phyloP scores from a whole-genome alignment of 2,329 filamentous ascomycete genomes.

The Phaeosphaeriaceae sp. region DNA sequence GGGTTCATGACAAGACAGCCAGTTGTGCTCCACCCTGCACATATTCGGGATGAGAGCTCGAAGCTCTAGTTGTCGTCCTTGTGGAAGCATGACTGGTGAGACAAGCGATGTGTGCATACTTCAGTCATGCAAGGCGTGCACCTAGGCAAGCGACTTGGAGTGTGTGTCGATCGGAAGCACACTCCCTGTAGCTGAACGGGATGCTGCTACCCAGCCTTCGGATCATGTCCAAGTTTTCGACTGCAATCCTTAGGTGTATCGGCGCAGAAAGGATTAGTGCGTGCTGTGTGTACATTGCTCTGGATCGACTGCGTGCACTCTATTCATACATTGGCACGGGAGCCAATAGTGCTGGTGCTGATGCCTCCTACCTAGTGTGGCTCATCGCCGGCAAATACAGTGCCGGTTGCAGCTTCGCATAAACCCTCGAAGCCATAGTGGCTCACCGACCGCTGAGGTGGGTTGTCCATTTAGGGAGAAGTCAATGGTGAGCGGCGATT shows the following conservation, averaged over 20 bases:
- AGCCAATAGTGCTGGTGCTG: neutral
- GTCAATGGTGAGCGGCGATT: slow-evolving; percentile 21
- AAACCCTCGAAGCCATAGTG: slow-evolving; percentile 10
- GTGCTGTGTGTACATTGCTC: neutral
- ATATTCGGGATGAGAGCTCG: slow-evolving; percentile 2
- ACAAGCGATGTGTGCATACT: slow-evolving; percentile 12
- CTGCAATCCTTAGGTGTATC: neutral
- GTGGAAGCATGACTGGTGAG: slow-evolving; percentile 9
- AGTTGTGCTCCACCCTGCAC: neutral
- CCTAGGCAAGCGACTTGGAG: slow-evolving; percentile 15
- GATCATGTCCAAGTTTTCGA: slow-evolving; percentile 8
- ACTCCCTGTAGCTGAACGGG: neutral
- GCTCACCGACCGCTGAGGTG: slow-evolving; percentile 16
- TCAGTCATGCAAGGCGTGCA: slow-evolving; percentile 12
- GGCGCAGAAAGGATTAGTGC: neutral
- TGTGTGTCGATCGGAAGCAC: slow-evolving; percentile 5
- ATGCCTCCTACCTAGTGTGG: slow-evolving; percentile 2
- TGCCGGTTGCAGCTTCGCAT: slow-evolving; percentile 9
- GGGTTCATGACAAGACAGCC: neutral
- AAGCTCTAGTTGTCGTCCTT: neutral
- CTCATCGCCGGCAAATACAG: neutral
- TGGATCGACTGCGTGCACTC: neutral
- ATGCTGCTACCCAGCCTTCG: slow-evolving; percentile 7
- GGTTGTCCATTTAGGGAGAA: slow-evolving; percentile 14
- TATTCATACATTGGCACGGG: neutral